Evolutionary conservation across 306 rosid species (phyloP), one percentile per base, ranked within the genome.

Genomic region (Quercus robur): DNA sequence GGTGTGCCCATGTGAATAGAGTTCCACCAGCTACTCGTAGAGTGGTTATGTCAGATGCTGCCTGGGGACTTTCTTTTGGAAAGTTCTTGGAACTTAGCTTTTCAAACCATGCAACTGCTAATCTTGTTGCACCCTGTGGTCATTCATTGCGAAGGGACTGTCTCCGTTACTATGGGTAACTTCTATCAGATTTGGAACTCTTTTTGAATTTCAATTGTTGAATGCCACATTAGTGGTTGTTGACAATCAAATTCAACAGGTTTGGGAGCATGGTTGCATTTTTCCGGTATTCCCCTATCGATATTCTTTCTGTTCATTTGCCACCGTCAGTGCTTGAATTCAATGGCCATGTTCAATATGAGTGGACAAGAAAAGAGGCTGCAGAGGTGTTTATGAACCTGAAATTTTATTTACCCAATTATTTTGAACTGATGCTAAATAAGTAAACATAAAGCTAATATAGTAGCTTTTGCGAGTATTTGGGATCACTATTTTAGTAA

Each of bases 51-150:
- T 96, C 99, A 0, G 97, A 96, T 89, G 98, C 99, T 74, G 99
- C 99, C 3, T 96, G 99, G 99, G 98, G 97, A 52, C 91, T 96
- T 83, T 93, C 99, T 70, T 92, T 96, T 86, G 99, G 99, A 75
- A 96, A 96, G 86, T 96, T 96, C 85, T 88, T 96, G 92, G 99
- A 96, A 83, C 94, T 96, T 72, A 92, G 99, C 86, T 96, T 96
- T 81, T 95, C 99, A 80, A 95, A 95, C 82, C 96, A 95, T 81
- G 98, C 99, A 55, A 90, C 99, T 81, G 98, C 99, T 5, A 93
- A 96, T 84, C 97, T 97, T 25, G 90, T 93, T 54, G 99, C 99
- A 46, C 85, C 87, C 74, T 96, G 99, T 78, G 99, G 99, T 54
- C 99, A 96, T 88, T 96, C 99, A 70, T 87, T 96, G 87, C 99